phyloP scores from a whole-genome alignment of 2,329 filamentous ascomycete species.

The Colletotrichum abscissum region DNA sequence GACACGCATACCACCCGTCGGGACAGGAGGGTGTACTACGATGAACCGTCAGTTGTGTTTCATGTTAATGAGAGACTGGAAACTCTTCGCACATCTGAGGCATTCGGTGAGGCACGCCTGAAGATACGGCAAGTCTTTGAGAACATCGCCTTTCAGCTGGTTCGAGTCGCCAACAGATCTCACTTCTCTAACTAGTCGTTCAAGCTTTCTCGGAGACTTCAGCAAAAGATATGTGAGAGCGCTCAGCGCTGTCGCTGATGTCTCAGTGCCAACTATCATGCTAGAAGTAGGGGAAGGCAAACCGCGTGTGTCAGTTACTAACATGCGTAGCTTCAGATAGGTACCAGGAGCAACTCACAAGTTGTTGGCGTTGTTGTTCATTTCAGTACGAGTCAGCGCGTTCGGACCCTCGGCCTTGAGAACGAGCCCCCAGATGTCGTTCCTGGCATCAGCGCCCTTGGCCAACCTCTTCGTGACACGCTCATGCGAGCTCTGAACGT shows the following conservation, averaged over 20 bases:
- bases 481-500: background rate
- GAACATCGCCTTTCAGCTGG: conserved; percentile 47
- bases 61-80: background rate
- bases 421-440: conserved; percentile 9
- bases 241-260: conserved; percentile 44
- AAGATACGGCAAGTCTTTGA: conserved; percentile 45
- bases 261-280: conserved; percentile 45
- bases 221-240: conserved; percentile 43
- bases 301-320: background rate
- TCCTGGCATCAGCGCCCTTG: background rate
- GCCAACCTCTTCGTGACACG: background rate
- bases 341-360: background rate
- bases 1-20: conserved; percentile 40
- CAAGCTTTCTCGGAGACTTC: conserved; percentile 42
- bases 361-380: conserved; percentile 13
- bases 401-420: background rate
- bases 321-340: background rate
- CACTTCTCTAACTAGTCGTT: conserved; percentile 50
- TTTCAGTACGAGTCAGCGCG: conserved; percentile 1
- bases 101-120: conserved; percentile 49
- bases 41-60: background rate
- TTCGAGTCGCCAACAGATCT: conserved; percentile 46
- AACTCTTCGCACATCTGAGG: conserved; percentile 44
- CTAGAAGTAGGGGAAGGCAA: conserved; percentile 9
- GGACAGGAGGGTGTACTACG: conserved; percentile 51